Base-by-base conservation (phyloP, 306 rosid genomes). In the Delonix regia region DNA sequence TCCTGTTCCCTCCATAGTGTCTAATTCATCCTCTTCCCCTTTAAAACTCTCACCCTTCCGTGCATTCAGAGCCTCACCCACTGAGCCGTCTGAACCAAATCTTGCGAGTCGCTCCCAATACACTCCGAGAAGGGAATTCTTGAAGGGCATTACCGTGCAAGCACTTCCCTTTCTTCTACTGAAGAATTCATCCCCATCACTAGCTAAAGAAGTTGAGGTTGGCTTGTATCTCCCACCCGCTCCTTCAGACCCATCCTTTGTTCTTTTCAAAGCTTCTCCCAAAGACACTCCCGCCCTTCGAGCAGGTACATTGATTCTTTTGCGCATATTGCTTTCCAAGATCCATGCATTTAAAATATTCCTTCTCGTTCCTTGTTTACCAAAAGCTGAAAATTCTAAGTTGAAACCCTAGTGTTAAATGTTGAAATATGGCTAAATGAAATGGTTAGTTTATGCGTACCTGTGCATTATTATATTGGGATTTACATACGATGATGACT, bases 251-350 rank as follows among this genome's bases (percentile, higher is more conserved):
- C 94, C 99, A 53, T 90, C 95, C 28, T 95, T 94, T 22, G 99
- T 95, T 51, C 80, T 90, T 63, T 95, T 95, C 88, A 86, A 87
- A 71, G 99, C 99, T 73, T 81, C 99, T 64, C 41, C 92, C 24
- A 89, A 60, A 73, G 99, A 95, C 79, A 95, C 99, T 55, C 99
- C 99, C 4, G 99, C 99, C 73, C 99, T 95, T 85, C 95, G 99
- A 36, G 99, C 99, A 72, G 99, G 99, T 94, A 70, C 12, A 10
- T 67, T 72, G 48, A 45, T 8, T 44, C 21, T 64, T 76, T 55
- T 28, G 7, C 7, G 1, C 33, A 6, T 8, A 12, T 15, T 1
- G 1, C 13, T 63, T 33, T 67, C 28, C 22, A 22, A 22, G 6
- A 27, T 25, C 52, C 55, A 27, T 24, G 1, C 22, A 22, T 1